Evolutionary conservation across 768 basidiomycete genomes (phyloP).

Genomic region (Scleroderma citrinum): DNA sequence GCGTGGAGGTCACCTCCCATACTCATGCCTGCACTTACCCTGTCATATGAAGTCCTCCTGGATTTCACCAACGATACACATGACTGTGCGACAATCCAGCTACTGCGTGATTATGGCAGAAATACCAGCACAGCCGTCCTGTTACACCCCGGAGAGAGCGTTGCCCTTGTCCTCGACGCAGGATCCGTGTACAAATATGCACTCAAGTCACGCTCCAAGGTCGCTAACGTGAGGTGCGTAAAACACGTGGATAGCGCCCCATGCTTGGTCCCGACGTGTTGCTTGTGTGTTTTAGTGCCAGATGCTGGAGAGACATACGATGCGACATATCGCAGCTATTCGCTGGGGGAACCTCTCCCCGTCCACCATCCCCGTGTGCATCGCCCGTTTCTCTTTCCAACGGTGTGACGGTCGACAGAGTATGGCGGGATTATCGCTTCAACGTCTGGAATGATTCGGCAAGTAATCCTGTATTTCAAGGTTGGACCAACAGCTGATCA

Average conservation of each 20-base stretch:
- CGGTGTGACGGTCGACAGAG: conserved; percentile 58
- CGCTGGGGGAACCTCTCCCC: conserved; percentile 31
- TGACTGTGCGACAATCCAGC: conserved; percentile 58
- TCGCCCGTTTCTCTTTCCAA: conserved; percentile 34
- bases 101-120: conserved; percentile 58
- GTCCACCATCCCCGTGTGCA: conserved; percentile 25
- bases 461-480: conserved; percentile 5
- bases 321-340: conserved; percentile 61
- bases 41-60: conserved; percentile 60
- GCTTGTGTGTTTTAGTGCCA: conserved; percentile 38
- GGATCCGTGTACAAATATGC: conserved; percentile 66
- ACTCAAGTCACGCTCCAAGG: conserved; percentile 57
- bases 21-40: conserved; percentile 54
- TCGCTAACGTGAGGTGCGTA: conserved; percentile 63
- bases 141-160: conserved; percentile 55
- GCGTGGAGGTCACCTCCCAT: conserved; percentile 22
- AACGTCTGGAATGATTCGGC: conserved; percentile 55
- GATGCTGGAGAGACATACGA: conserved; percentile 59
- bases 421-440: conserved; percentile 63
- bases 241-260: conserved; percentile 1
- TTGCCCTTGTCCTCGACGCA: conserved; percentile 64
- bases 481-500: neutral
- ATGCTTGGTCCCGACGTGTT: conserved; percentile 2
- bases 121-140: conserved; percentile 48
- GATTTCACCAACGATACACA: conserved; percentile 67